Percentiles rank a stretch among this genome's conserved stretches.
Conservation (phyloP, 2,329 filamentous ascomycete species). For the Tolypocladium capitatum region DNA sequence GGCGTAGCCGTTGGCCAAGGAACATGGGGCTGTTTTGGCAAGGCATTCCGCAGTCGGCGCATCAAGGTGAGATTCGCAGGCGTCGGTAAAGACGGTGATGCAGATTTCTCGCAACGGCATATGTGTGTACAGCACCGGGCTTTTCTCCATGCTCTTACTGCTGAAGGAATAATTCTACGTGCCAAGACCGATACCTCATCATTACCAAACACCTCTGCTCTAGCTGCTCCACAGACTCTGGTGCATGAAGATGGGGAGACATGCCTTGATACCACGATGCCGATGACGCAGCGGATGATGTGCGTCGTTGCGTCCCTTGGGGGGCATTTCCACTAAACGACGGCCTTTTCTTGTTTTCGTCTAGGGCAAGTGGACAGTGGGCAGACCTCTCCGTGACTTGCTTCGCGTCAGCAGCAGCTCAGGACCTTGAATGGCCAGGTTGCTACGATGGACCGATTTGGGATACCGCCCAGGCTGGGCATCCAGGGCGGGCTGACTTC, state of each 20-base stretch:
- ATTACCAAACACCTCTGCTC: slow-evolving; percentile 45
- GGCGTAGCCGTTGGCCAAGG: background rate
- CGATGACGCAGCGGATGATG: background rate
- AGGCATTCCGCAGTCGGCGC: background rate
- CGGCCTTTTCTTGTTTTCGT: background rate
- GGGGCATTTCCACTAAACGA: no score
- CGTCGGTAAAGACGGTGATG: background rate
- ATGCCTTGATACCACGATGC: slow-evolving; percentile 11
- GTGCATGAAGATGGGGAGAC: slow-evolving; percentile 45
- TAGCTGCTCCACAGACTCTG: slow-evolving; percentile 24
- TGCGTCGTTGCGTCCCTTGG: no score
- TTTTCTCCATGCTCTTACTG: slow-evolving; percentile 34
- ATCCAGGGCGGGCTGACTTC: background rate
- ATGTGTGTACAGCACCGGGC: slow-evolving; percentile 47
- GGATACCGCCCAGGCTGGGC: background rate
- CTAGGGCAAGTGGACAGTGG: background rate
- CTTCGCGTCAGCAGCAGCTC: background rate
- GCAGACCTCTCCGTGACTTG: background rate
- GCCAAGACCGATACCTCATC: slow-evolving; percentile 39
- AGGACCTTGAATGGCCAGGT: background rate
- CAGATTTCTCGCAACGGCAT: slow-evolving; percentile 28
- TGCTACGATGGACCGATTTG: background rate
- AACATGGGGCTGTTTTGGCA: background rate
- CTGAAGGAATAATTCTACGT: slow-evolving; percentile 43
- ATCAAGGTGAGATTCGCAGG: background rate